Percentiles rank a stretch among this genome's conserved stretches.
Conservation (phyloP, 2,329 filamentous ascomycete species). For the Fusarium siculi region DNA sequence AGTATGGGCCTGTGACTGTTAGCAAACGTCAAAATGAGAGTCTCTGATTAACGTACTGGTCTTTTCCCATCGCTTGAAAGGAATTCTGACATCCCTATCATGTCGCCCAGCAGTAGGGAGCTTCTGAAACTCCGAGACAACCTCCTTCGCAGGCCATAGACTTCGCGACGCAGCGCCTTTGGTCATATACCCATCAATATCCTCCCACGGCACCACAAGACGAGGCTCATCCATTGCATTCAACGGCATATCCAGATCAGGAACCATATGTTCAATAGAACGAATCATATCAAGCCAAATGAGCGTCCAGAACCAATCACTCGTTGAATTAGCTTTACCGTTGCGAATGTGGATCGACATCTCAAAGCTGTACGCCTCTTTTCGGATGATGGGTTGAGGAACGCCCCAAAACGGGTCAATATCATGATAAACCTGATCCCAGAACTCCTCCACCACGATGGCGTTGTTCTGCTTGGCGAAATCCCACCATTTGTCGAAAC, state of each 20-base stretch:
- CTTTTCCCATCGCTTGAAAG: conserved; percentile 61
- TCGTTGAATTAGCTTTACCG: conserved; percentile 61
- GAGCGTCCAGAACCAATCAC: conserved; percentile 68
- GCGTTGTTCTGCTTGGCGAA: conserved; percentile 64
- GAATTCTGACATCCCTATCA: conserved; percentile 49
- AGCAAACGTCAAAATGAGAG: neutral
- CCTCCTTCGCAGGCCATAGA: conserved; percentile 56
- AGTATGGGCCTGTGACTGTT: conserved; percentile 59
- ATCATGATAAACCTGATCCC: conserved; percentile 72
- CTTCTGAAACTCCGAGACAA: conserved; percentile 56
- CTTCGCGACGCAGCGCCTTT: conserved; percentile 60
- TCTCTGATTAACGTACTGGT: conserved; percentile 53
- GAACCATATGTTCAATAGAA: conserved; percentile 65
- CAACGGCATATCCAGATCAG: conserved; percentile 74
- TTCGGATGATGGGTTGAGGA: conserved; percentile 59
- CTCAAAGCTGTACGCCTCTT: conserved; percentile 64
- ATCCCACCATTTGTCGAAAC: conserved; percentile 69
- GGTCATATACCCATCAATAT: conserved; percentile 64
- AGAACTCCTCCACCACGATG: conserved; percentile 71
- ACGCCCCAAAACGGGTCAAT: conserved; percentile 68
- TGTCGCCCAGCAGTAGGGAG: conserved; percentile 53
- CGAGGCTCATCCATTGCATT: conserved; percentile 76
- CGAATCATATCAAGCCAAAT: conserved; percentile 66
- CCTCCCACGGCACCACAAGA: conserved; percentile 71
- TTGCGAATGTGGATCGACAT: conserved; percentile 70